Base-by-base conservation (phyloP, 257 asterid genomes). In the Capsicum pubescens region DNA sequence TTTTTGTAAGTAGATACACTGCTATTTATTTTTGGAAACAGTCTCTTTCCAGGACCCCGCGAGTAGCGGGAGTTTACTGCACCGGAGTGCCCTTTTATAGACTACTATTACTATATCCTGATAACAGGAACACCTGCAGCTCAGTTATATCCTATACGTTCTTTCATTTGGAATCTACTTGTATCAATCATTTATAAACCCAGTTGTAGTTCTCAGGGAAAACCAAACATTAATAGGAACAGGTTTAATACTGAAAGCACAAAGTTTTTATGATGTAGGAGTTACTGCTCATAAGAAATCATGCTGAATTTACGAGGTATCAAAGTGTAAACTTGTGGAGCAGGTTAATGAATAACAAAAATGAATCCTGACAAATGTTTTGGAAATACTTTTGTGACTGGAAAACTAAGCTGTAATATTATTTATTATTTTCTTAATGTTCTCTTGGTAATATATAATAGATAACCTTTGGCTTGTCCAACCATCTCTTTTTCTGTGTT, bases 391-490 rank as follows among this genome's bases (percentile, higher is more conserved):
- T 50, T 76, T 76, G 63, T 76, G 81, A 44, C 81, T 52, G 48
- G 63, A 35, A 52, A 52, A 26, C 63, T 76, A 0, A 52, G 50
- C 44, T 71, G 7, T 16, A 0, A 5, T 74, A 74, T 44, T 48
- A 70, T 9, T 70, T 70, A 44, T 72, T 50, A 3, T 48, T 71
- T n/a, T 50, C 80, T 48, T 48, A 74, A 50, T 71, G 60, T 74
- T 74, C 44, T 72, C 32, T 19, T 48, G 80, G 80, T 3, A 72
- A 46, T 48, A 46, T 17, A 48, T 72, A 42, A 44, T 10, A 70
- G 57, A 56, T 44, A 42, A 46, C 79, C 55, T 44, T 71, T 44
- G 46, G 36, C 79, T 71, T 19, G 79, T 71, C 79, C 79, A 71
- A 48, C 59, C 42, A 7, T 72, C 36, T 72, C 80, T 21, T 71